Conservation (phyloP, 805 yeast species). For the Yarrowia hollandica region DNA sequence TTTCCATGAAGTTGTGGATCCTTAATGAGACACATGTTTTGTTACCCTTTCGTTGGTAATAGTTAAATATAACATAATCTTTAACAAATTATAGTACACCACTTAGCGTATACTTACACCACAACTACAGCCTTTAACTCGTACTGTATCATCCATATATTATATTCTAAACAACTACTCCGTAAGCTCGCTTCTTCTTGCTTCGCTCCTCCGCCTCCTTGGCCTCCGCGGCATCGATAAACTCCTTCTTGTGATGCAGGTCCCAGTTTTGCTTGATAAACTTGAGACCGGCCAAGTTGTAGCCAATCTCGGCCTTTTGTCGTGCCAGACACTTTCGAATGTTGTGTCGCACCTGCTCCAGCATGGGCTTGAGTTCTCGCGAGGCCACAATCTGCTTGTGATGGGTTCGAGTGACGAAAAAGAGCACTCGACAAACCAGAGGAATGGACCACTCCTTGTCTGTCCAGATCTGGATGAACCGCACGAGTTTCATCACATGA, state of each 20-base stretch:
- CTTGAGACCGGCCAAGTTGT: conserved; percentile 78
- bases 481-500: conserved; percentile 66
- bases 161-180: not conserved
- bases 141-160: not conserved
- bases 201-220: conserved; percentile 52
- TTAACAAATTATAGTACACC: too few relatives aligned
- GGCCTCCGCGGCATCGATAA: conserved; percentile 65
- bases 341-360: conserved; percentile 61
- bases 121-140: too few relatives aligned
- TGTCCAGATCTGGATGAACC: conserved; percentile 77
- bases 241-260: conserved; percentile 68
- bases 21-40: too few relatives aligned
- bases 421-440: conserved; percentile 69
- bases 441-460: conserved; percentile 52
- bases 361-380: conserved; percentile 55
- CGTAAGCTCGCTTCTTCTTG: conserved; percentile 70
- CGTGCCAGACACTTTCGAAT: conserved; percentile 57
- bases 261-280: conserved; percentile 78
- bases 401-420: conserved; percentile 70
- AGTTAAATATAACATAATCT: too few relatives aligned
- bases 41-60: too few relatives aligned
- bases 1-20: too few relatives aligned
- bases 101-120: too few relatives aligned
- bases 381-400: conserved; percentile 69
- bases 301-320: conserved; percentile 67